Evolutionary conservation across 257 asterid genomes (phyloP), one percentile per base, ranked within the genome.

Genomic region (Solanum tarapatanum): DNA sequence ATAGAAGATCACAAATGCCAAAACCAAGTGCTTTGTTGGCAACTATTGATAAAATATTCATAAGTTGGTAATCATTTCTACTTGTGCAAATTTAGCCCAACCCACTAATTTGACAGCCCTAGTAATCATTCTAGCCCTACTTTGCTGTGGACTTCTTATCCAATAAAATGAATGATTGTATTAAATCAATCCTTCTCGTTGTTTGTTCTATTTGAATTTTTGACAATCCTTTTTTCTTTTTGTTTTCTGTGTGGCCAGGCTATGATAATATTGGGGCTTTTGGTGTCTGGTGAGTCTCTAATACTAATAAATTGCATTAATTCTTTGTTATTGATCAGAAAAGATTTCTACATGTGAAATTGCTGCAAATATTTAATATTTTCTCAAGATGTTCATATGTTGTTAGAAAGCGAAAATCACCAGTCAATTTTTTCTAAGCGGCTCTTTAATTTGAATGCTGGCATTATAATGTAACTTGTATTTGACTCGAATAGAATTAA

Each of bases 231-330:
- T 55, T 86, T 89, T 51, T 39, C 87, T 89, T 55, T 90, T 82
- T 28, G 90, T 92, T 39, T 80, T 45, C 6, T 48, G 26, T 45
- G 68, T 45, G 68, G 85, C 19, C 97, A 97, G 99, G 98, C 98
- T 69, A 87, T 94, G 89, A 87, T 97, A 84, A 86, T 91, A 21
- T 66, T 91, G 89, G 98, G 99, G 89, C 93, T 97, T 45, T 88
- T 90, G 79, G 91, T 94, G 76, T 97, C 99, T 87, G 99, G 99
- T 96, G 93, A 90, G 98, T 92, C 86, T 88, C 83, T 19, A 86
- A 28, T 45, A 2, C 85, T 45, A 77, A 39, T 37, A 75, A 83
- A 13, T 35, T 86, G 60, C 62, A 73, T 36, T 32, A 68, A 23
- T 79, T 69, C 48, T 77, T 84, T 88, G 74, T 68, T 48, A 70